Evolutionary conservation across 768 basidiomycete genomes (phyloP).

Genomic region (Glaciozyma antarctica): DNA sequence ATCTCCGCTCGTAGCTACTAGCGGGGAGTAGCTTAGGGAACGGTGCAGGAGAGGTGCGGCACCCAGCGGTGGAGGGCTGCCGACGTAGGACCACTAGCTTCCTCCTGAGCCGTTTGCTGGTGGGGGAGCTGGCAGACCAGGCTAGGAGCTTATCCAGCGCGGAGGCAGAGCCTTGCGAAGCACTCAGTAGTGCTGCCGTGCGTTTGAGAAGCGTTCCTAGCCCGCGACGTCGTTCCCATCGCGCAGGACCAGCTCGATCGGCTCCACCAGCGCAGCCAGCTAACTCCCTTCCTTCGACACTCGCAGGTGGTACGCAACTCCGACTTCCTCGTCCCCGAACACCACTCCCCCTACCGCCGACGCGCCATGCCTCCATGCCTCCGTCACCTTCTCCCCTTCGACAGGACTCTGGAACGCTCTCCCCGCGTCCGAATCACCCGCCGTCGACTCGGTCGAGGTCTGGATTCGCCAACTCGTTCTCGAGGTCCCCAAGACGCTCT

Average conservation of each 20-base stretch:
- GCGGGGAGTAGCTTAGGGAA: too few relatives aligned
- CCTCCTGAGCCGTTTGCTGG: background rate
- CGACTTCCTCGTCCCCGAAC: constrained; percentile 28
- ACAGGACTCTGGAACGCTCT: constrained; percentile 26
- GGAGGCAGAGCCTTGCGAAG: background rate
- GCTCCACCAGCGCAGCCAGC: background rate
- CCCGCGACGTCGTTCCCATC: too few relatives aligned
- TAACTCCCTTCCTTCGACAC: constrained; percentile 15
- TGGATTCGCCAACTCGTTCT: constrained; percentile 29
- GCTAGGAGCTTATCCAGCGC: background rate
- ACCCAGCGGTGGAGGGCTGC: too few relatives aligned
- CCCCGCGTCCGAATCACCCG: constrained; percentile 7
- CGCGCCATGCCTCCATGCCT: constrained; percentile 11
- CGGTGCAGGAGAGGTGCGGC: too few relatives aligned
- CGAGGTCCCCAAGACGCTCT: constrained; percentile 20
- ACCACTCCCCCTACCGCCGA: constrained; percentile 13
- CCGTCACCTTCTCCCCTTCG: constrained; percentile 20
- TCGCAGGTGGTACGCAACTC: constrained; percentile 29
- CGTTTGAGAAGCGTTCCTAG: background rate
- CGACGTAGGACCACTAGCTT: too few relatives aligned
- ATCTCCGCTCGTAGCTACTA: too few relatives aligned
- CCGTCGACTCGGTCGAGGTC: constrained; percentile 18
- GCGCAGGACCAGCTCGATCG: background rate
- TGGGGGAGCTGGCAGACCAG: background rate
- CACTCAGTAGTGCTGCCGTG: background rate